Evolutionary conservation across 331 rosid species (phyloP), one percentile per base, ranked within the genome.

Genomic region (Erythrophleum ivorense): DNA sequence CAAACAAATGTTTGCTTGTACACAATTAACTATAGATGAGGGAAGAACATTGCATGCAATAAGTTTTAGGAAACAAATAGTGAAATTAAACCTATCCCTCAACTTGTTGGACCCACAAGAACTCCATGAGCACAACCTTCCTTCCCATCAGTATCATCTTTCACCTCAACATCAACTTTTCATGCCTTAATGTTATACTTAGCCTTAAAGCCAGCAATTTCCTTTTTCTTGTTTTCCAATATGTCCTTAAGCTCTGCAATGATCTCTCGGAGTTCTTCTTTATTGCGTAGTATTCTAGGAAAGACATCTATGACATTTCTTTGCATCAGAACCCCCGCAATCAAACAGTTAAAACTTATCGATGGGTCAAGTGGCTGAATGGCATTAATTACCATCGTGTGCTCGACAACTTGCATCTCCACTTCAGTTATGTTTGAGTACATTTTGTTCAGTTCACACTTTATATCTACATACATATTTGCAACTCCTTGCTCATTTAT

Each of bases 371-470:
- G 94, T 4, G 90, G 94, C 77, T 91, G 87, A 36, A 91, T 87
- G 67, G 91, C 91, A 58, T 84, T 82, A 24, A 88, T 85, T 49
- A 88, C 94, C 82, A 85, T 53, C 6, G 90, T 83, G 85, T 87
- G 91, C 90, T 91, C 94, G 21, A 91, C 84, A 1, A 75, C 92
- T 41, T 88, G 92, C 92, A 88, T 91, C 70, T 88, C 92, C 11
- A 89, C 84, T 82, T 91, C 94, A 10, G 90, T 91, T 85, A 91
- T 88, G 78, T 91, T 87, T 0, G 90, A 88, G 86, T 87, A 89
- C 24, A 91, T 85, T 80, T 87, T 91, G 84, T 89, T 91, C 67
- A 91, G 92, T 14, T 91, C 94, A 1, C 86, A 79, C 83, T 88
- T 88, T 89, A 88, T 75, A 24, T 76, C 59, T 33, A 81, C 90